Percentiles rank a stretch among this genome's conserved stretches.
These are phyloP conservation scores for Pezicula rhizophila DNA, from an alignment of 2,329 filamentous ascomycete species.

Conservation along the genomic window DNA sequence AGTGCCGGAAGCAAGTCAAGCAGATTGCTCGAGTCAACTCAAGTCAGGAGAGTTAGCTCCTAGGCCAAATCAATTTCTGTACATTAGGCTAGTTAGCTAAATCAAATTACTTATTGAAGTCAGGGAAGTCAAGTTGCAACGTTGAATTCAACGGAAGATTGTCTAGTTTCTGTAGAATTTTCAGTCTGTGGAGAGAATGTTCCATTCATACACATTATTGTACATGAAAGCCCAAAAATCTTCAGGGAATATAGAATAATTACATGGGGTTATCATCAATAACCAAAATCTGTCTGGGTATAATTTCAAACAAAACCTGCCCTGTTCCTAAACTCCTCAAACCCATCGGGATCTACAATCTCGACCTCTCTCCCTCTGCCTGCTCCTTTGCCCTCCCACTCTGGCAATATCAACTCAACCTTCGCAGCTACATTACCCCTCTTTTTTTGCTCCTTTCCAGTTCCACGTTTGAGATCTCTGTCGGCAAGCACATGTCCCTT, in stretches of 20 bases:
- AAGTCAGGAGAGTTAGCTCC: too few relatives aligned
- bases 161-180: too few relatives aligned
- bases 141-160: too few relatives aligned
- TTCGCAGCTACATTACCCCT: slow-evolving; percentile 18
- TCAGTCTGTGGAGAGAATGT: too few relatives aligned
- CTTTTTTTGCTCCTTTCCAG: slow-evolving; percentile 10
- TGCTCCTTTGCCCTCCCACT: slow-evolving; percentile 19
- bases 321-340: slow-evolving; percentile 23
- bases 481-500: slow-evolving; percentile 41
- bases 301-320: slow-evolving; percentile 27
- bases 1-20: too few relatives aligned
- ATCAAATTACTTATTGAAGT: too few relatives aligned
- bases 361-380: slow-evolving; percentile 19
- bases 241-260: slow-evolving; percentile 40
- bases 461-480: slow-evolving; percentile 16
- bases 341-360: slow-evolving; percentile 25
- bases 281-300: slow-evolving; percentile 14
- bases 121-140: too few relatives aligned
- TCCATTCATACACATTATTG: not conserved
- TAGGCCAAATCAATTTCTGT: too few relatives aligned
- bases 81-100: too few relatives aligned
- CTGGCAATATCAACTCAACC: slow-evolving; percentile 21
- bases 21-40: too few relatives aligned
- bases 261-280: not conserved
- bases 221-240: not conserved